A percentile compares a stretch with the other conserved stretches of the same genome.
phyloP scores from a whole-genome alignment of 768 basidiomycete species.

The Serendipita sp. region DNA sequence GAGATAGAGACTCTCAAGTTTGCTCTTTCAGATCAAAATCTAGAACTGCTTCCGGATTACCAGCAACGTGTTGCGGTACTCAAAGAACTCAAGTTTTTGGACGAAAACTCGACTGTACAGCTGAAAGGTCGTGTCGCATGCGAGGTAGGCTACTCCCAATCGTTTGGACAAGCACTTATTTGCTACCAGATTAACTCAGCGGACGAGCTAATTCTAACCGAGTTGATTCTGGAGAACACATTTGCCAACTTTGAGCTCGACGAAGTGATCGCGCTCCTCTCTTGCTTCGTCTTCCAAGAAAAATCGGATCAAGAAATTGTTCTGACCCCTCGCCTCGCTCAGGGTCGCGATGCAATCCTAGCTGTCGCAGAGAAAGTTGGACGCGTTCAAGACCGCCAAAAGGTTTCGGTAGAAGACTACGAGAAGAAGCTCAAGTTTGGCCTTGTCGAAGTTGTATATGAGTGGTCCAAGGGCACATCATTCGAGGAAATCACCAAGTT shows the following conservation, averaged over 20 bases:
- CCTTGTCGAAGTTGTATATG: constrained; percentile 90
- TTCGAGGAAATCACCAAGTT: constrained; percentile 87
- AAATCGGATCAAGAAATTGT: constrained; percentile 84
- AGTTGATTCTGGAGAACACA: constrained; percentile 91
- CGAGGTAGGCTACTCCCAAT: constrained; percentile 45
- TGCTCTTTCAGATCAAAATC: constrained; percentile 87
- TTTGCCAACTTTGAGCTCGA: constrained; percentile 82
- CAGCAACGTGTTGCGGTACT: constrained; percentile 86
- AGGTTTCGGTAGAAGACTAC: constrained; percentile 66
- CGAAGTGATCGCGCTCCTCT: constrained; percentile 90
- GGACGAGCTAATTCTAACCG: constrained; percentile 91
- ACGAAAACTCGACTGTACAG: constrained; percentile 88
- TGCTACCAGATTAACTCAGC: constrained; percentile 83
- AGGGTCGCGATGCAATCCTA: constrained; percentile 64
- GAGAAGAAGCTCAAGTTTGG: constrained; percentile 75
- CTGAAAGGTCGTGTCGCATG: constrained; percentile 97
- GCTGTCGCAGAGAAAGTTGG: constrained; percentile 66
- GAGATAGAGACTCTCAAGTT: constrained; percentile 67
- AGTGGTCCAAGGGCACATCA: constrained; percentile 99
- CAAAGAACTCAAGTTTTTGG: constrained; percentile 82
- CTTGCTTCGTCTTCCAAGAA: constrained; percentile 96
- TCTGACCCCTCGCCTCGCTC: constrained; percentile 62
- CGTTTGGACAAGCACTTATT: not conserved
- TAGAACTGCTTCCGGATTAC: constrained; percentile 93
- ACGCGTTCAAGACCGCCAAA: constrained; percentile 61